Evolutionary conservation across 805 yeast genomes (phyloP).

Genomic region (Candida koratica): DNA sequence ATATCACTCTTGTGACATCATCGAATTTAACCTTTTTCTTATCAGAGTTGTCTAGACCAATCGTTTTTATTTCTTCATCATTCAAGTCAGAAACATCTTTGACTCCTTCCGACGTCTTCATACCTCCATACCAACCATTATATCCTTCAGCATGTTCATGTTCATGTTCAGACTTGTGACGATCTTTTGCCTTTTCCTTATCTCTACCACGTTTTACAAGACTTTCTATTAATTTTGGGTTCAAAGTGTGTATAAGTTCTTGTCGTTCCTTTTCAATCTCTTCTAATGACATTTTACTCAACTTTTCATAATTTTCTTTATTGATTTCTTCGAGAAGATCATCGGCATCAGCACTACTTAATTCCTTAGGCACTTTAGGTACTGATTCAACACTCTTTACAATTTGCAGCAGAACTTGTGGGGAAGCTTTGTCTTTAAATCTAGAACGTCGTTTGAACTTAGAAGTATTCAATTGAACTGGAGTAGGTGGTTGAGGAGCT

Average conservation of each 20-base stretch:
- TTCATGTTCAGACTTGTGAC: constrained; percentile 11
- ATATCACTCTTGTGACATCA: constrained; percentile 25
- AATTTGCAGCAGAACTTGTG: constrained; percentile 10
- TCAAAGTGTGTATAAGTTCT: constrained; percentile 62
- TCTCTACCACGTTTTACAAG: constrained; percentile 55
- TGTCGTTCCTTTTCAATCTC: constrained; percentile 62
- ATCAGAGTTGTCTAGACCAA: constrained; percentile 24
- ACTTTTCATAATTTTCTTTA: constrained; percentile 61
- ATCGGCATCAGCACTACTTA: neutral
- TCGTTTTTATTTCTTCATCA: constrained; percentile 35
- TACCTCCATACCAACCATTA: constrained; percentile 40
- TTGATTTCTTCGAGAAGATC: constrained; percentile 71
- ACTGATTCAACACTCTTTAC: neutral
- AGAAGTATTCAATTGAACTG: constrained; percentile 31
- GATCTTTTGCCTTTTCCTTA: constrained; percentile 21
- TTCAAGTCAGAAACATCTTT: constrained; percentile 31
- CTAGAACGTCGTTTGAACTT: constrained; percentile 21
- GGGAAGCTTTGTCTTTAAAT: neutral
- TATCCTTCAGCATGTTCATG: constrained; percentile 40
- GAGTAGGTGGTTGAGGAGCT: constrained; percentile 31
- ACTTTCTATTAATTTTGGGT: constrained; percentile 63
- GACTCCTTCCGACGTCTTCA: constrained; percentile 34
- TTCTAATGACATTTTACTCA: constrained; percentile 59
- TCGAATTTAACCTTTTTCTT: constrained; percentile 31
- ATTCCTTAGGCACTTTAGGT: neutral